phyloP scores from a whole-genome alignment of 73 alveolate genomes.

The Stentor coeruleus region DNA sequence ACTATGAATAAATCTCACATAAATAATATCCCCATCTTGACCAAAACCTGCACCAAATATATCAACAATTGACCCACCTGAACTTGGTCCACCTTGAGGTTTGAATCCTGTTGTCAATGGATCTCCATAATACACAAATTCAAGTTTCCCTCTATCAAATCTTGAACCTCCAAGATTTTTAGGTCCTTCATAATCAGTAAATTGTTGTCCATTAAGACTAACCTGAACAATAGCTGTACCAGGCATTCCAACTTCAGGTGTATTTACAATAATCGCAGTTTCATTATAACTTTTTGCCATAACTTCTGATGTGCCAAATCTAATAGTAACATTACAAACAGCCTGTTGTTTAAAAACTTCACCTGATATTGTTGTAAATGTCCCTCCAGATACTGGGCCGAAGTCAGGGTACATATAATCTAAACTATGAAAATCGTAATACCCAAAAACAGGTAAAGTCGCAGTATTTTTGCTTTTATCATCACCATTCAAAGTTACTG shows the following conservation, averaged over 20 bases:
- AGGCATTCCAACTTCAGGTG: slow-evolving; percentile 75
- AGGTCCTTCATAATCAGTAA: slow-evolving; percentile 51
- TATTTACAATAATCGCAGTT: slow-evolving; percentile 46
- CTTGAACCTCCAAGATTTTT: slow-evolving; percentile 63
- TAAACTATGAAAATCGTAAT: slow-evolving; percentile 13
- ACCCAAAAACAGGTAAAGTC: not conserved
- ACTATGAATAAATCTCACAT: slow-evolving; percentile 44
- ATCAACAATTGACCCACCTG: slow-evolving; percentile 69
- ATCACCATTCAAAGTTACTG: slow-evolving; percentile 24
- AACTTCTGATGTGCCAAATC: slow-evolving; percentile 66
- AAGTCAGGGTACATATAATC: slow-evolving; percentile 50
- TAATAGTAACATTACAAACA: slow-evolving; percentile 82
- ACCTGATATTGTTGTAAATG: slow-evolving; percentile 67
- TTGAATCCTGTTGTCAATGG: slow-evolving; percentile 64
- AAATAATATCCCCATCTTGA: slow-evolving; percentile 52
- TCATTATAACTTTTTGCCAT: slow-evolving; percentile 31
- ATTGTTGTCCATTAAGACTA: slow-evolving; percentile 85
- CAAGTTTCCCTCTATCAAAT: slow-evolving; percentile 58
- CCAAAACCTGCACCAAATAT: slow-evolving; percentile 72
- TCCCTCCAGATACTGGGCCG: slow-evolving; percentile 92
- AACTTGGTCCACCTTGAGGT: slow-evolving; percentile 79
- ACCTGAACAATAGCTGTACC: slow-evolving; percentile 86
- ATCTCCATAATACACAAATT: slow-evolving; percentile 69
- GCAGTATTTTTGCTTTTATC: not conserved
- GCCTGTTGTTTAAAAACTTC: slow-evolving; percentile 71